Conservation (phyloP, 129 eudicot genomes). For the Smallanthus sonchifolius region DNA sequence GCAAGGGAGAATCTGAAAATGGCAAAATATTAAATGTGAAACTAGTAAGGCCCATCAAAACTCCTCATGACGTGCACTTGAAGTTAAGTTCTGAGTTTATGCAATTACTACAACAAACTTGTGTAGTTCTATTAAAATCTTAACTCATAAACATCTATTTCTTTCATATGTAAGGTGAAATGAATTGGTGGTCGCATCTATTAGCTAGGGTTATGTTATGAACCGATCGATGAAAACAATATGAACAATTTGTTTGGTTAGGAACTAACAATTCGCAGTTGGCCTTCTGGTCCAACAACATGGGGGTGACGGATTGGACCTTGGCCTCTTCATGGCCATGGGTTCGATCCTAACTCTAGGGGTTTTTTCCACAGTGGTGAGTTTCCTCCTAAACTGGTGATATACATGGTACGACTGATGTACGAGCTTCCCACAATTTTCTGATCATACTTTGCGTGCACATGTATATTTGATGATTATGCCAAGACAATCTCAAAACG, state of each 20-base stretch:
- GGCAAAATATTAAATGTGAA: constrained; percentile 52
- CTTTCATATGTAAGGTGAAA: constrained; percentile 24
- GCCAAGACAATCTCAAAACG: background rate
- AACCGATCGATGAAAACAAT: constrained; percentile 14
- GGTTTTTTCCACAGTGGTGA: no score
- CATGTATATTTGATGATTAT: background rate
- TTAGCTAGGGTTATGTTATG: background rate
- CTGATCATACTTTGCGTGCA: background rate
- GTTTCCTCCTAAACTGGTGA: no score
- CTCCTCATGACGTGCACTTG: constrained; percentile 58
- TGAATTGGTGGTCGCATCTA: background rate
- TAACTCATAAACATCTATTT: constrained; percentile 31
- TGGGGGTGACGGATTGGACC: no score
- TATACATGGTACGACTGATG: no score
- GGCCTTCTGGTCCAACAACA: no score
- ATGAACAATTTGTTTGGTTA: constrained; percentile 7
- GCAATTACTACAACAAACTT: constrained; percentile 41
- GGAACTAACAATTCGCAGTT: background rate
- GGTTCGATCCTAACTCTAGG: no score
- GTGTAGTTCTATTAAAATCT: constrained; percentile 21
- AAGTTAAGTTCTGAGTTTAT: constrained; percentile 46
- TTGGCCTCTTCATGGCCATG: no score
- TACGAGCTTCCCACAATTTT: no score
- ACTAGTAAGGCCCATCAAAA: constrained; percentile 42
- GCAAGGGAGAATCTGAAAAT: constrained; percentile 59